These are phyloP conservation scores for Zostera marina DNA, from an alignment of 116 monocot species.

Conservation along the genomic window DNA sequence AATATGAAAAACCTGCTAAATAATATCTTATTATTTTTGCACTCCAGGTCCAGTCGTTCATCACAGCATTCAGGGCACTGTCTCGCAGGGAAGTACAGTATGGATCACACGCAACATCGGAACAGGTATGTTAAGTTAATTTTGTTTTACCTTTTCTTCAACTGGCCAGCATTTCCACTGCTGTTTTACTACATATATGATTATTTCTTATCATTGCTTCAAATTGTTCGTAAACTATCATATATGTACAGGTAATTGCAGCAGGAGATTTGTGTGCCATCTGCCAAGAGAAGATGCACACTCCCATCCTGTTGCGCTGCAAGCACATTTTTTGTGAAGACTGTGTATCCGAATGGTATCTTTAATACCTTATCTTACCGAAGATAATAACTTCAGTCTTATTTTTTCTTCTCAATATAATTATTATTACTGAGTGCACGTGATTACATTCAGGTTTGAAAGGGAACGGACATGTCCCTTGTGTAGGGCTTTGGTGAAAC, in stretches of 20 bases:
- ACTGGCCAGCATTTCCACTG: not conserved
- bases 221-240: not conserved
- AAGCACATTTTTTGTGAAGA: conserved; percentile 87
- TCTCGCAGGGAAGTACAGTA: conserved; percentile 81
- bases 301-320: conserved; percentile 61
- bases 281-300: conserved; percentile 81
- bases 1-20: no score
- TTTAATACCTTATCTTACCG: not conserved
- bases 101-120: conserved; percentile 76
- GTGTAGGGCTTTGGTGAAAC: conserved; percentile 88
- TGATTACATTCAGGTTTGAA: conserved; percentile 76
- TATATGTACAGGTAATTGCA: conserved; percentile 32
- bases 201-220: not conserved
- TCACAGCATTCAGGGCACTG: conserved; percentile 57
- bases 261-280: conserved; percentile 78
- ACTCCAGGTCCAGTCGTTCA: conserved; percentile 67
- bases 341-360: conserved; percentile 85
- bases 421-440: not conserved
- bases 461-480: conserved; percentile 88
- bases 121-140: conserved; percentile 40
- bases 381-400: not conserved
- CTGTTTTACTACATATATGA: not conserved
- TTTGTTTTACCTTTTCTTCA: not conserved
- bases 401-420: not conserved
- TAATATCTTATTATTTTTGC: not conserved